Base-by-base conservation (phyloP, 306 rosid genomes). In the Prunus mira region DNA sequence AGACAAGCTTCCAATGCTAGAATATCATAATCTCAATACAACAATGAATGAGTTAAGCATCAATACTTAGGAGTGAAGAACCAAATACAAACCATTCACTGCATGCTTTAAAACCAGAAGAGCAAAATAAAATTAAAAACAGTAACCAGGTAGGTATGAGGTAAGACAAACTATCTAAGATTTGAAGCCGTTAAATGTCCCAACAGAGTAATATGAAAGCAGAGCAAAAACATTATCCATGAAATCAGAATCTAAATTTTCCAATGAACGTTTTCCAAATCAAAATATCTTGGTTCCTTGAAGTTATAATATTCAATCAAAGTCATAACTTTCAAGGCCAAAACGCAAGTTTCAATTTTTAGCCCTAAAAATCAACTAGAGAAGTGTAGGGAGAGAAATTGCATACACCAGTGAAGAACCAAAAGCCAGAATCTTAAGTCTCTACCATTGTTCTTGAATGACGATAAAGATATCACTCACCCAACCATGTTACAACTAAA, bases 401-500 rank as follows among this genome's bases (percentile, higher is more conserved):
- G 34, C 60, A 27, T 3, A 54, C 69, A 77, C 65, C 50, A 65
- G 45, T 32, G 24, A 74, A 55, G 22, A 70, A 65, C 30, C 15
- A 74, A 78, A 50, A 22, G n/a, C 32, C 66, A 73, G 79, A 69
- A 76, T 55, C 70, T 28, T 3, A 32, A 32, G 1, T 67, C 27
- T 46, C 64, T 1, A 34, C 34, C 43, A 41, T 65, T 12, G 25
- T 65, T 58, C 72, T 61, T 49, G 45, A 17, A 75, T 67, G 47
- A 55, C 25, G 13, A 27, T 38, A 56, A 18, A 46, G 72, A 70
- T 70, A 72, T 52, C 74, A 88, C 97, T 92, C 86, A 95, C 98
- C 98, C 96, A 76, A 92, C 99, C 97, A 95, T 92, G 82, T 95
- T 95, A 81, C 99, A 95, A 87, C 92, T 92, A 84, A 95, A 95